phyloP scores from a whole-genome alignment of 2,329 filamentous ascomycete genomes.

The Ambrosiella xylebori region DNA sequence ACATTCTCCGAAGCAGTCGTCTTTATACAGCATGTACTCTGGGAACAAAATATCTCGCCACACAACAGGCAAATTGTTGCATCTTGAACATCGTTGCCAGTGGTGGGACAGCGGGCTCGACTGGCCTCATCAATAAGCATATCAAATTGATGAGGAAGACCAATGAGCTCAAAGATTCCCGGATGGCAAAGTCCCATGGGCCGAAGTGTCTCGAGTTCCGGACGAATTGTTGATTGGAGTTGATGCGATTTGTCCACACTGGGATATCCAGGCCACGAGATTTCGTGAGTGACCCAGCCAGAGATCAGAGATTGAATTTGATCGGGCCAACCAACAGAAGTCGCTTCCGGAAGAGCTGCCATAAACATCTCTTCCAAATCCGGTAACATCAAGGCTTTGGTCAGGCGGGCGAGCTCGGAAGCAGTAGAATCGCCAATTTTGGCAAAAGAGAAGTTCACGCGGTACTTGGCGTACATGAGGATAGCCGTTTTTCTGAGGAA shows the following conservation, averaged over 20 bases:
- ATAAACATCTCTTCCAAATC: conserved; percentile 63
- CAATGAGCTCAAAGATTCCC: conserved; percentile 83
- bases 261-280: conserved; percentile 13
- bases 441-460: conserved; percentile 67
- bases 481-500: conserved; percentile 78
- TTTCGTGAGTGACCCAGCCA: conserved; percentile 60
- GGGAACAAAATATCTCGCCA: conserved; percentile 89
- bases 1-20: conserved; percentile 23
- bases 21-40: conserved; percentile 77
- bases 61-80: conserved; percentile 88
- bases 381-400: conserved; percentile 57
- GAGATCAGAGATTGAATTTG: conserved; percentile 25
- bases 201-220: background rate
- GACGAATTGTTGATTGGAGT: background rate
- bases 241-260: background rate
- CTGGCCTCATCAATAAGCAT: conserved; percentile 84
- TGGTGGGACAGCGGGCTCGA: conserved; percentile 66
- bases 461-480: conserved; percentile 73
- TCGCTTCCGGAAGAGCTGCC: conserved; percentile 30
- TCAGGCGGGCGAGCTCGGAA: conserved; percentile 69
- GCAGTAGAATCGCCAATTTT: conserved; percentile 44
- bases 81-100: conserved; percentile 79
- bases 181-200: conserved; percentile 54
- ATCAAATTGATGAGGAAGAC: conserved; percentile 82
- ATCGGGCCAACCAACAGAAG: conserved; percentile 16